These are phyloP conservation scores for Mycena vulgaris DNA, from an alignment of 768 basidiomycete species.

Conservation along the genomic window DNA sequence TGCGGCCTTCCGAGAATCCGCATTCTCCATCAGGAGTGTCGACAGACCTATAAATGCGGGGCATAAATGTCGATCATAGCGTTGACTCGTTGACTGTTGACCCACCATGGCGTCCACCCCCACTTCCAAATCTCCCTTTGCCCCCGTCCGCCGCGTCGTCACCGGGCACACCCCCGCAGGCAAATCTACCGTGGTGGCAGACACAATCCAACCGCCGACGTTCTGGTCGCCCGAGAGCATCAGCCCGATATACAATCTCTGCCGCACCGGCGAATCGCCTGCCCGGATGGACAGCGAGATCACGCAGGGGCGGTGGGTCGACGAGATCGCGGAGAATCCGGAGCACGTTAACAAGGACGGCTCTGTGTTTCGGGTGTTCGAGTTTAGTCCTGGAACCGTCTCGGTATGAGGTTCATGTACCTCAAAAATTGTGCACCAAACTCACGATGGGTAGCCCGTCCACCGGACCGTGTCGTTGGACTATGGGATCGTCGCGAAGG, in stretches of 20 bases:
- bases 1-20: too few species aligned
- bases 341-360: constrained; percentile 24
- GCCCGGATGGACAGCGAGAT: constrained; percentile 30
- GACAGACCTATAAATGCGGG: neutral
- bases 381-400: constrained; percentile 28
- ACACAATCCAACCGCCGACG: constrained; percentile 16
- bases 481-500: constrained; percentile 41
- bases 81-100: too few species aligned
- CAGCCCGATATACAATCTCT: constrained; percentile 20
- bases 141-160: constrained; percentile 33
- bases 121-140: constrained; percentile 17
- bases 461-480: constrained; percentile 45
- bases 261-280: constrained; percentile 11
- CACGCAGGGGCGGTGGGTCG: constrained; percentile 23
- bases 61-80: too few species aligned
- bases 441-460: constrained; percentile 23
- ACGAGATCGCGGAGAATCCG: constrained; percentile 20
- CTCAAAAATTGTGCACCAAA: neutral
- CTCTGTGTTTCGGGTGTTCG: constrained; percentile 21
- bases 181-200: constrained; percentile 25
- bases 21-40: too few species aligned
- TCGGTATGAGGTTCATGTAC: constrained; percentile 6
- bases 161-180: constrained; percentile 30
- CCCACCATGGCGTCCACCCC: neutral
- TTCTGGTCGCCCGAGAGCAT: constrained; percentile 19